phyloP scores from a whole-genome alignment of 257 asterid species.

The Ligustrum vulgare region DNA sequence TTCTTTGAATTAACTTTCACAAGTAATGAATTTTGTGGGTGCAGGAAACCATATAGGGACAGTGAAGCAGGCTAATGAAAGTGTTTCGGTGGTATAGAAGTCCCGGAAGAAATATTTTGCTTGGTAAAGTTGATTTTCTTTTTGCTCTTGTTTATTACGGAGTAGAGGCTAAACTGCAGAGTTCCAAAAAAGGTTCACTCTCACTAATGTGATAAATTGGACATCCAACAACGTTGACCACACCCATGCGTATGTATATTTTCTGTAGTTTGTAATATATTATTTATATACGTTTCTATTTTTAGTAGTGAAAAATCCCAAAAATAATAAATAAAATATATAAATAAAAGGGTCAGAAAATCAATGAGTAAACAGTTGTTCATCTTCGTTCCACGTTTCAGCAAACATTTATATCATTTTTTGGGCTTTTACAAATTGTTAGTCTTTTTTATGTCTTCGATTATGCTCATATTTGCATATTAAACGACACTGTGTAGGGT shows the following conservation, averaged over 20 bases:
- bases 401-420: no score
- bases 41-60: conserved; percentile 38
- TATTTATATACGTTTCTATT: conserved; percentile 18
- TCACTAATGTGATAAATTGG: neutral
- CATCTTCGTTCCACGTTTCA: neutral
- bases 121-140: conserved; percentile 28
- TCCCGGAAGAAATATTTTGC: conserved; percentile 32
- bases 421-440: neutral
- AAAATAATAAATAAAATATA: no score
- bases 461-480: no score
- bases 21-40: conserved; percentile 12
- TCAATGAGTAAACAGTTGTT: neutral
- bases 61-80: conserved; percentile 42
- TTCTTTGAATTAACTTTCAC: neutral
- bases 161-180: conserved; percentile 24
- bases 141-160: conserved; percentile 27
- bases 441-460: no score
- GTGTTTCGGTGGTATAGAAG: conserved; percentile 48
- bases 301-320: conserved; percentile 12
- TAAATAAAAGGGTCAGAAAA: neutral
- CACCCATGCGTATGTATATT: conserved; percentile 16
- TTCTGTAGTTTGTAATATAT: conserved; percentile 31
- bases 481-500: no score
- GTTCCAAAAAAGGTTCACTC: conserved; percentile 16
- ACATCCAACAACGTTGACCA: conserved; percentile 18